Percentiles rank a stretch among this genome's conserved stretches.
phyloP scores from a whole-genome alignment of 768 basidiomycete genomes.

The Mycena filopes region DNA sequence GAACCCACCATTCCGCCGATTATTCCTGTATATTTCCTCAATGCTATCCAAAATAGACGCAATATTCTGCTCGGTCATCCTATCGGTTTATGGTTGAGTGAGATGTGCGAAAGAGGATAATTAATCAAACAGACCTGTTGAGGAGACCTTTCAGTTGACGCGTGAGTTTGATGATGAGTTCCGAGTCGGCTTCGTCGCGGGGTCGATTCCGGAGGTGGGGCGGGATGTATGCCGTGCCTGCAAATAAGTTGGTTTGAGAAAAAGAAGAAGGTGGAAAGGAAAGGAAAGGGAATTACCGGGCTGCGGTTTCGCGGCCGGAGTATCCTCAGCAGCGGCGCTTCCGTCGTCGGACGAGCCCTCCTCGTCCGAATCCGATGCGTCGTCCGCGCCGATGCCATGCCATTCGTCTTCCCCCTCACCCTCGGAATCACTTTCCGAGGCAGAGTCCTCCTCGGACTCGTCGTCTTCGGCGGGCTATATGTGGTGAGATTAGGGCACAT shows the following conservation, averaged over 20 bases:
- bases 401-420: slow-evolving; percentile 50
- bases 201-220: slow-evolving; percentile 72
- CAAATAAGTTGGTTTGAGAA: slow-evolving; percentile 17
- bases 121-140: slow-evolving; percentile 70
- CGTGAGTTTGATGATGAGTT: slow-evolving; percentile 64
- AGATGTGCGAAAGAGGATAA: background rate
- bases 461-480: slow-evolving; percentile 1
- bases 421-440: slow-evolving; percentile 5
- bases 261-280: background rate
- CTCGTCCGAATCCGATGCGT: slow-evolving; percentile 5
- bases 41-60: slow-evolving; percentile 75
- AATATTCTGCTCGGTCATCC: slow-evolving; percentile 93
- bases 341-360: slow-evolving; percentile 37
- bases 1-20: slow-evolving; percentile 79
- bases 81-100: slow-evolving; percentile 49
- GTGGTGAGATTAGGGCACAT: slow-evolving; percentile 23
- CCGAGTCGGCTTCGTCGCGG: slow-evolving; percentile 45
- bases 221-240: slow-evolving; percentile 76
- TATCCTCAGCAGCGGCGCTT: slow-evolving; percentile 31
- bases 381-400: slow-evolving; percentile 41
- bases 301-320: slow-evolving; percentile 13
- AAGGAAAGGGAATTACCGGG: slow-evolving; percentile 6
- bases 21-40: slow-evolving; percentile 79
- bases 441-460: slow-evolving; percentile 24
- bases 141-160: slow-evolving; percentile 88